Conservation (phyloP, 2,329 filamentous ascomycete genomes). For the Coccinonectria pachysandricola region DNA sequence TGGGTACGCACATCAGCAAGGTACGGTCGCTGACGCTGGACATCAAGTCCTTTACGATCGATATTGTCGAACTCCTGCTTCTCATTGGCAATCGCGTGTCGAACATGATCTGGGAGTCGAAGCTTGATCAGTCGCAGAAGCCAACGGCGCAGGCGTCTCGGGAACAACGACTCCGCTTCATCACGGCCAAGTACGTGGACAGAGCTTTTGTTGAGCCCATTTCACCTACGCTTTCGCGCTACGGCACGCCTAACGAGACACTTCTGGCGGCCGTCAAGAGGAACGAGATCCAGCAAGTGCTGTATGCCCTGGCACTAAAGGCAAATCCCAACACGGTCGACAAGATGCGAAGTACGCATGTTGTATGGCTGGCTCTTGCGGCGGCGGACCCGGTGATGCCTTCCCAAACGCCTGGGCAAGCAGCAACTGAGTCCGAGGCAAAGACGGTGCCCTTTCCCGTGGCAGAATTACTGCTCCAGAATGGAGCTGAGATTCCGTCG, state of each 20-base stretch:
- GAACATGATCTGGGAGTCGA: conserved; percentile 95
- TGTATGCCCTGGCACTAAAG: conserved; percentile 77
- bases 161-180: conserved; percentile 88
- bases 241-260: conserved; percentile 72
- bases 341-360: conserved; percentile 77
- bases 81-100: conserved; percentile 89
- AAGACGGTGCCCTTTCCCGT: conserved; percentile 68
- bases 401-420: conserved; percentile 34
- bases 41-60: conserved; percentile 89
- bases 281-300: conserved; percentile 87
- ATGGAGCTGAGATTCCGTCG: conserved; percentile 78
- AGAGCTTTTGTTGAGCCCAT: conserved; percentile 70
- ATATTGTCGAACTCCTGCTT: conserved; percentile 89
- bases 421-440: conserved; percentile 33
- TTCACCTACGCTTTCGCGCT: conserved; percentile 64
- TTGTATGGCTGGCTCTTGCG: conserved; percentile 81
- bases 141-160: conserved; percentile 68
- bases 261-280: conserved; percentile 88
- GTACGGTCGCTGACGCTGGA: conserved; percentile 90
- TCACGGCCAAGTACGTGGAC: conserved; percentile 90
- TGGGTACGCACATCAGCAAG: conserved; percentile 97
- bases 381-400: conserved; percentile 85
- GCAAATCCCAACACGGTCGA: conserved; percentile 84
- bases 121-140: conserved; percentile 62
- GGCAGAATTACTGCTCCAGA: conserved; percentile 85